Percentiles rank a stretch among this genome's conserved stretches.
phyloP scores from a whole-genome alignment of 495 filamentous ascomycete genomes.

The Tuber melanosporum region DNA sequence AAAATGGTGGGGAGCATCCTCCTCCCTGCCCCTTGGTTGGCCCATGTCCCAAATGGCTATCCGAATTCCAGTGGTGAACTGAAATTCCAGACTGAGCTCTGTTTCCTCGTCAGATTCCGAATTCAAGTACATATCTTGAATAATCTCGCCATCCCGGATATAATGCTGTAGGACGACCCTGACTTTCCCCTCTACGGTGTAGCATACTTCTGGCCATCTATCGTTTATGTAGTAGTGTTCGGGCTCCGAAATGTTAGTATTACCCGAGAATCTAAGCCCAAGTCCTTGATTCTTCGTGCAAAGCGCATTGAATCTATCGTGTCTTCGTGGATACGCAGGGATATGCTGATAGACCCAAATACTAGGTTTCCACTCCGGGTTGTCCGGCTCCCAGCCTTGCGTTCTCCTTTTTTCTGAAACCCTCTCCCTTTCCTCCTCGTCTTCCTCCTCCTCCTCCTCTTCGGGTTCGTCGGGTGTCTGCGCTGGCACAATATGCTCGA shows the following conservation, averaged over 20 bases:
- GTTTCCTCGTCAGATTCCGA: background rate
- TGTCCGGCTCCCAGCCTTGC: background rate
- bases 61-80: background rate
- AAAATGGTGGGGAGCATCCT: background rate
- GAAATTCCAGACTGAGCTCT: background rate
- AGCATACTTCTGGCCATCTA: background rate
- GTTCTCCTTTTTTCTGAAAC: background rate
- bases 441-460: background rate
- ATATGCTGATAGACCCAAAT: background rate
- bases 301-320: conserved; percentile 1
- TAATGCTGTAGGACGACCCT: background rate
- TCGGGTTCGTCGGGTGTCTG: background rate
- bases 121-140: background rate
- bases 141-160: background rate
- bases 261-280: background rate
- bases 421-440: background rate
- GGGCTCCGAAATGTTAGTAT: background rate
- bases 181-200: background rate
- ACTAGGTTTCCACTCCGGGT: background rate
- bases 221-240: background rate
- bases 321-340: background rate
- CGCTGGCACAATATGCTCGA: background rate
- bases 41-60: background rate
- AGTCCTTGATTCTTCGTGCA: background rate
- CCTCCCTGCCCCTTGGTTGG: background rate